phyloP scores from a whole-genome alignment of 805 yeast species.

The Suhomyces prunicola region DNA sequence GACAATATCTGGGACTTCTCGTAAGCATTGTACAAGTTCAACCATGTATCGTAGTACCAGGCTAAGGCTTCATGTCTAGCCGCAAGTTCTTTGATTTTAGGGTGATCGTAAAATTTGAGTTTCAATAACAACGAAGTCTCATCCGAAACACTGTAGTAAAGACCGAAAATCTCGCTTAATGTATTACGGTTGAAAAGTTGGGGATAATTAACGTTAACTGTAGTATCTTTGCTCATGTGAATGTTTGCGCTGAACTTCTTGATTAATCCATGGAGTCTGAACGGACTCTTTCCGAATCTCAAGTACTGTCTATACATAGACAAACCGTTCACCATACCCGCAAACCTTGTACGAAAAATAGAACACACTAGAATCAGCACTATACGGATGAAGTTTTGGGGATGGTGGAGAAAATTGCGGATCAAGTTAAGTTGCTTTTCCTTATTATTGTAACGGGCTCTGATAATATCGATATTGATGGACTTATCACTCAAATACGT shows the following conservation, averaged over 20 bases:
- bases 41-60: slow-evolving; percentile 65
- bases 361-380: slow-evolving; percentile 36
- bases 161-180: slow-evolving; percentile 49
- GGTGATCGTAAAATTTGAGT: slow-evolving; percentile 39
- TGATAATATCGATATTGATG: slow-evolving; percentile 31
- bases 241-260: slow-evolving; percentile 24
- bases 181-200: slow-evolving; percentile 40
- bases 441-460: slow-evolving; percentile 28
- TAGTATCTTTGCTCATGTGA: slow-evolving; percentile 4
- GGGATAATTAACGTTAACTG: slow-evolving; percentile 11
- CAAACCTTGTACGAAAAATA: slow-evolving; percentile 37
- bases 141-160: slow-evolving; percentile 66
- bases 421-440: slow-evolving; percentile 32
- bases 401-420: slow-evolving; percentile 34
- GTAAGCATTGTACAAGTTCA: slow-evolving; percentile 53
- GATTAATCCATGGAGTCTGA: slow-evolving; percentile 43
- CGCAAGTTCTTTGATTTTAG: slow-evolving; percentile 32
- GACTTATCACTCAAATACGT: slow-evolving; percentile 29
- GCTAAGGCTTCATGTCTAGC: slow-evolving; percentile 59
- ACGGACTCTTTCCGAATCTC: slow-evolving; percentile 70
- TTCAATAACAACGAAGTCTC: slow-evolving; percentile 59
- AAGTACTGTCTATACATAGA: slow-evolving; percentile 62
- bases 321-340: slow-evolving; percentile 46
- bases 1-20: slow-evolving; percentile 39
- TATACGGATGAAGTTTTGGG: slow-evolving; percentile 34